A percentile compares a stretch with the other conserved stretches of the same genome.
phyloP scores from a whole-genome alignment of 1,139 yeast species.

The Kurtzmaniella quercitrusa region DNA sequence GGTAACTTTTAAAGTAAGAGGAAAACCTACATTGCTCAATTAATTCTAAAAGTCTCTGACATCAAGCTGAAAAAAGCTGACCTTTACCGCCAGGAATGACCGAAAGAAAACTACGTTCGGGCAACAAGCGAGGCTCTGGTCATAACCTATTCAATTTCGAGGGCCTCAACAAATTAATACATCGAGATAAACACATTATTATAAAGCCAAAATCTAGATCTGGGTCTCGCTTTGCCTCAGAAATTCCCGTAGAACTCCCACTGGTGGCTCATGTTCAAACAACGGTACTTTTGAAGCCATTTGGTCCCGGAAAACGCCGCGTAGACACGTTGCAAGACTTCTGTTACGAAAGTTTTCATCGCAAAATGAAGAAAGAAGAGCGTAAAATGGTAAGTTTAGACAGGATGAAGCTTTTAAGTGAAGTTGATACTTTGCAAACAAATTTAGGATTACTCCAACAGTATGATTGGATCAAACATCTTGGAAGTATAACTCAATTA shows the following conservation, averaged over 20 bases:
- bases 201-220: constrained; percentile 6
- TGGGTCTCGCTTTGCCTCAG: background rate
- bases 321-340: constrained; percentile 47
- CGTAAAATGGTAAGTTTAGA: constrained; percentile 59
- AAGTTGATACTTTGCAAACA: constrained; percentile 45
- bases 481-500: constrained; percentile 53
- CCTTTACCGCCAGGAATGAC: too few species aligned
- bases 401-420: constrained; percentile 44
- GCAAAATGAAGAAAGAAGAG: constrained; percentile 65
- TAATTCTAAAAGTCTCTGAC: too few species aligned
- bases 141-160: constrained; percentile 28
- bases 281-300: constrained; percentile 4
- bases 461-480: constrained; percentile 51
- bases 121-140: constrained; percentile 3
- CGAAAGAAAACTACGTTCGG: constrained; percentile 13
- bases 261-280: background rate
- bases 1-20: too few species aligned
- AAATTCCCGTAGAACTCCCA: background rate
- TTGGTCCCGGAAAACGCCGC: constrained; percentile 5
- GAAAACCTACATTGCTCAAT: too few species aligned
- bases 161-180: constrained; percentile 22
- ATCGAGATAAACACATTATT: constrained; percentile 18
- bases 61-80: too few species aligned
- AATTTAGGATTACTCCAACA: constrained; percentile 46
- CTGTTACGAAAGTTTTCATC: constrained; percentile 48